Evolutionary conservation across 305 asterid genomes (phyloP), one percentile per base, ranked within the genome.

Genomic region (Fraxinus velutina): DNA sequence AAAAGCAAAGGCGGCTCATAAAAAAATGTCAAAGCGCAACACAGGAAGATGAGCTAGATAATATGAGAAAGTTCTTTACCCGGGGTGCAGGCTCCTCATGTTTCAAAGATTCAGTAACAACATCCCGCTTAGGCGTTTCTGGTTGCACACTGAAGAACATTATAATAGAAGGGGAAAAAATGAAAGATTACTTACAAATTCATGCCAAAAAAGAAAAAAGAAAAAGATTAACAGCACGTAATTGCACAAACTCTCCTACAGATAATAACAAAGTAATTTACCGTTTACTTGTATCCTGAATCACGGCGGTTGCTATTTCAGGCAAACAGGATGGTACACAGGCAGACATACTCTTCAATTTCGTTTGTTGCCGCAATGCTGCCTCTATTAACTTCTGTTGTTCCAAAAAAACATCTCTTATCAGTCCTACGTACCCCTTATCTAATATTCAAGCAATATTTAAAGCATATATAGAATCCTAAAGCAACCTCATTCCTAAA

Each of bases 321-420:
- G 97, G 91, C 81, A 91, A 62, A 77, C 55, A 75, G 21, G 92
- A 76, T 19, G 97, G 96, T 84, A 93, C 92, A 84, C 47, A 83
- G 78, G 94, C 89, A 81, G 97, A 89, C 73, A 93, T 83, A 21
- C 84, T 87, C 81, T 92, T 91, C 87, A 95, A 82, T 83, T 85
- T 95, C 94, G 88, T 95, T 82, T 92, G 97, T 78, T 95, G 99
- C 79, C 79, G 84, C 84, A 92, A 37, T 1, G 98, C 93, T n/a
- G 92, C 97, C 86, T 91, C 96, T 71, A 95, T 92, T 83, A 95
- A 87, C 85, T 92, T 95, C 99, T 95, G 90, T 85, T 87, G 76
- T 74, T 52, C 78, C 24, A 83, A 57, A 62, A 76, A 68, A 72
- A 66, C 37, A 52, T 4, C 29, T 78, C 78, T 37, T 27, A 8